These are phyloP conservation scores for Euryodendron excelsum DNA, from an alignment of 148 eudicot genomes.

Conservation along the genomic window DNA sequence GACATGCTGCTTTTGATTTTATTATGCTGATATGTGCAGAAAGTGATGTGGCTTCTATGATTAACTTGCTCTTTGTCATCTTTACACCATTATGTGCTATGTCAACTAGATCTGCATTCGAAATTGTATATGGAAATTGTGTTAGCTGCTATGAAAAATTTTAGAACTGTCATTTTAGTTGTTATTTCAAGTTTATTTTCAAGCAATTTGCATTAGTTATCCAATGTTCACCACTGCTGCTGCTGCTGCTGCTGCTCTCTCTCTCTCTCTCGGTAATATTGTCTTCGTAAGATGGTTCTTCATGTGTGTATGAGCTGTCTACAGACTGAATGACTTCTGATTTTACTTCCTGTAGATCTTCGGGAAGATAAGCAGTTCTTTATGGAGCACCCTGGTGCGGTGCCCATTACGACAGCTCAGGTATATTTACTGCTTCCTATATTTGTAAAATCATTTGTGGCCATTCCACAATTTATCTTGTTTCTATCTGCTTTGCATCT, in stretches of 20 bases:
- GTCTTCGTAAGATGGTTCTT: not conserved
- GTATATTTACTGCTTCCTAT: constrained; percentile 15
- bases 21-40: not conserved
- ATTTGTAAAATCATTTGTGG: not conserved
- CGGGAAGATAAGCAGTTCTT: constrained; percentile 77
- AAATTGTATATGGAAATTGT: not conserved
- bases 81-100: not conserved
- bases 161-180: not conserved
- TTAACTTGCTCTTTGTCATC: not conserved
- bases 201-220: not conserved
- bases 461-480: not conserved
- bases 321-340: not conserved
- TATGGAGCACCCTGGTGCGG: constrained; percentile 74
- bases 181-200: not conserved
- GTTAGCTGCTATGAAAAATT: not conserved
- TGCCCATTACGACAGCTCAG: constrained; percentile 72
- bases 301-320: not conserved
- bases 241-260: not conserved
- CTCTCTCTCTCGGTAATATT: not conserved
- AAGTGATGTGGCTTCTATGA: not conserved
- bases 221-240: no score
- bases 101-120: not conserved
- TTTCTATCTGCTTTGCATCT: not conserved
- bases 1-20: not conserved
- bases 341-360: constrained; percentile 52